Evolutionary conservation across 129 eudicot species (phyloP), one percentile per base, ranked within the genome.

Genomic region (Rutidosis leptorrhynchoides): DNA sequence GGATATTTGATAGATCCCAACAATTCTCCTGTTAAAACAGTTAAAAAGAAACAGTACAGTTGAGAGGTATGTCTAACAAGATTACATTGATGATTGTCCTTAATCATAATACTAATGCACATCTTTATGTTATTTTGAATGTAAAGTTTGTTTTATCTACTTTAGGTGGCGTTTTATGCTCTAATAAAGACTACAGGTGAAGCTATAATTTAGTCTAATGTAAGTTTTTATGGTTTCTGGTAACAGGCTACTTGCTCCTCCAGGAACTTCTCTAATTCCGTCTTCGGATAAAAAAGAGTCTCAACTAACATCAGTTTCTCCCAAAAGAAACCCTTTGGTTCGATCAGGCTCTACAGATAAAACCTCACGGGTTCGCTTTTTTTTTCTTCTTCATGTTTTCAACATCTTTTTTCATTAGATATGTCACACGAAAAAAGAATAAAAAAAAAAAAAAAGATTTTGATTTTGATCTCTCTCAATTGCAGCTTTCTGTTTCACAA

Each of bases 211-310:
- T 55, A 24, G 16, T 12, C 14, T 35, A 35, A 49, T 15, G 55
- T 40, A 49, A 48, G 19, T 27, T 66, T 48, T 69, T 53, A 29
- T 72, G 54, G 58, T 80, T 71, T 73, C 21, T 65, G 72, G 54
- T 51, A 30, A 76, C 82, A 89, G 95, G 97, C 95, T 89, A 74
- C 83, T 89, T 46, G 86, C 97, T 69, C 96, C 96, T 75, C 97
- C 95, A 32, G 95, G 84, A 75, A 89, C 97, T 67, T 90, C 95
- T 65, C 65, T 85, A 51, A 78, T 81, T 69, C 80, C 87, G 48
- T 62, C 87, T 22, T 77, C 90, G 3, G 88, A 86, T 64, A 84
- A 86, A 58, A 81, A 75, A 22, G 86, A 86, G 35, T 77, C 87
- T 65, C 88, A 79, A 77, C 65, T 80, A 28, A 71, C 65, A 40